Percentiles rank a stretch among this genome's conserved stretches.
Conservation (phyloP, 164 flowering plant species). For the Umbilicus rupestris region DNA sequence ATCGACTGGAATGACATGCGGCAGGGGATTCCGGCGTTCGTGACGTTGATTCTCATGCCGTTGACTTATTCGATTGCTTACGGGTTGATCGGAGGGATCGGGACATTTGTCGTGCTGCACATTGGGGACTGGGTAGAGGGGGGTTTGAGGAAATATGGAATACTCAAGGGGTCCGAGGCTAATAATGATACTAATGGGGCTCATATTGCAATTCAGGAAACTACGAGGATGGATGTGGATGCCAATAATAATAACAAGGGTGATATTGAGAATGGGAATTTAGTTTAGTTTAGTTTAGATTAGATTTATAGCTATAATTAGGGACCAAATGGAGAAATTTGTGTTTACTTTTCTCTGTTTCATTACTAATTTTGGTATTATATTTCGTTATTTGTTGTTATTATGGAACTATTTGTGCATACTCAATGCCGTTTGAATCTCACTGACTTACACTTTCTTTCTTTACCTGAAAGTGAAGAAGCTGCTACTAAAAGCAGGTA, state of each 20-base stretch:
- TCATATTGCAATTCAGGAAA: neutral
- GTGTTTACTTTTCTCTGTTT: no score
- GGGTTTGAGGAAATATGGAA: constrained; percentile 12
- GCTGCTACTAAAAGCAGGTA: no score
- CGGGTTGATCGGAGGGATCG: constrained; percentile 82
- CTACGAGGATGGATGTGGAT: neutral
- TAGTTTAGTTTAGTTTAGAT: neutral
- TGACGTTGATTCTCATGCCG: constrained; percentile 73
- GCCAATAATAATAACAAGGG: neutral
- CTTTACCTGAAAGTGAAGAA: no score
- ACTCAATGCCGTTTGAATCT: no score
- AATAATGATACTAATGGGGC: neutral
- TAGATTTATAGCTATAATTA: no score
- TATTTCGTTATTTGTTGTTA: no score
- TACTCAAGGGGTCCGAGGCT: constrained; percentile 10
- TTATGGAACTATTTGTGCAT: no score
- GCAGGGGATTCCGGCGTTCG: constrained; percentile 78
- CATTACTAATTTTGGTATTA: no score
- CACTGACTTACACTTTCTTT: no score
- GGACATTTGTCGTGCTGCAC: constrained; percentile 53
- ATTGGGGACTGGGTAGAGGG: constrained; percentile 54
- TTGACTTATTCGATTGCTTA: constrained; percentile 82
- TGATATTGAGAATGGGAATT: neutral
- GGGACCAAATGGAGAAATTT: no score
- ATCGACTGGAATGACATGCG: constrained; percentile 80